Base-by-base conservation (phyloP, 2,329 filamentous ascomycete species). In the Cladophialophora exuberans region DNA sequence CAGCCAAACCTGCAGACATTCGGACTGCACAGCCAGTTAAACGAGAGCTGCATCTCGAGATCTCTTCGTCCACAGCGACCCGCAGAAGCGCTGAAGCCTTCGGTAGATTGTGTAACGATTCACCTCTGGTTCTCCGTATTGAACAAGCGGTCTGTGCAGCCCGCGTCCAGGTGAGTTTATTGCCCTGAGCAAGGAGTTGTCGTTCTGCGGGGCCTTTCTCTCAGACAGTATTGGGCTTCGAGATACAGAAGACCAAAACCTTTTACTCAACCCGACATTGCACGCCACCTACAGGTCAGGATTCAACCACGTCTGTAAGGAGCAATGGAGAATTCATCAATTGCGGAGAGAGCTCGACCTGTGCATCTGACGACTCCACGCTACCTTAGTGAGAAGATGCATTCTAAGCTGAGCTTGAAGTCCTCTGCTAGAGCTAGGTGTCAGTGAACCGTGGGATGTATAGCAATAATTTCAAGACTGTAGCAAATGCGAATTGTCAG, bases 401-500 rank as follows among this genome's bases (percentile, higher is more conserved):
- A n/a, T n/a, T n/a, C n/a, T n/a, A n/a, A n/a, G n/a, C n/a, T n/a
- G n/a, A n/a, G n/a, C n/a, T n/a, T 42, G 10, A 41, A 42, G 26
- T 42, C 20, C 7, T 11, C 20, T 15, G 39, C 18, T 6, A 25
- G 9, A 42, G 10, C 18, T 10, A 42, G 39, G 26, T n/a, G 20
- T 23, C 23, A 23, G 38, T n/a, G 39, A 13, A 18, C 25, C 33
- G 35, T 28, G 46, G 46, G 46, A 39, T 41, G 36, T 38, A 15
- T 23, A 42, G 18, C 35, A 39, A 49, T 45, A 7, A 45, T 49
- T 38, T 38, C 15, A 20, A 28, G n/a, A n/a, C n/a, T n/a, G n/a
- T 49, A 28, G 33, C 46, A 49, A 49, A 49, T 49, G 22, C 46
- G 36, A 49, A 49, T 49, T 49, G 46, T 49, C 46, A 49, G 46